Evolutionary conservation across 768 basidiomycete genomes (phyloP), one percentile per base, ranked within the genome.

Genomic region (Termitomyces sp.): DNA sequence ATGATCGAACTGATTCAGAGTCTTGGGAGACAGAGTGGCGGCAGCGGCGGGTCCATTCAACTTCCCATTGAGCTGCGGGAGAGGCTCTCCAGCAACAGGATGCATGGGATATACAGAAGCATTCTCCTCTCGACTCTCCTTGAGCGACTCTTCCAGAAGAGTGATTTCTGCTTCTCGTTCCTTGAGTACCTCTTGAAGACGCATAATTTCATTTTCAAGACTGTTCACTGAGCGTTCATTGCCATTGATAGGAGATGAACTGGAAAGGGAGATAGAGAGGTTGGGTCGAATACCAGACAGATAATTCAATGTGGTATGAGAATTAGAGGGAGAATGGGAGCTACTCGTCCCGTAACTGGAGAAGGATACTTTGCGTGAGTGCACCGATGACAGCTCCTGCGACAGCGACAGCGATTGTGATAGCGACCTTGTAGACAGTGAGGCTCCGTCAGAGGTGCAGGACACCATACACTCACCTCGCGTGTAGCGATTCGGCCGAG

Each of bases 321-420:
- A 87, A 57, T 79, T 79, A 16, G 85, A 85, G n/a, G 83, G 74
- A 16, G 80, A 82, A 64, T 81, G 79, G 21, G 76, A 75, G 62
- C 82, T 85, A 84, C 81, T 82, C 59, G 86, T 87, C 65, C 81
- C 83, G 71, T 87, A 81, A 69, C 87, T 88, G 63, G 89, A 92
- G 63, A 82, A 82, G 56, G 91, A 92, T 66, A 80, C 77, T 77
- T 89, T 89, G 82, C 89, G 90, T 77, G 86, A 90, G 68, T 87
- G 88, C 75, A 76, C 90, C 78, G 87, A 93, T 64, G 87, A 93
- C 63, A 93, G 83, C 82, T 92, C 94, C 94, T 98, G 95, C 78
- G 95, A 95, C 65, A 96, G 86, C 81, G 95, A 96, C 79, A 87
- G 84, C 71, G 94, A 95, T 75, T 91, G 91, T 77, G 90, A 92